Base-by-base conservation (phyloP, 1,284 basidiomycete genomes). In the Coriolopsis trogii region DNA sequence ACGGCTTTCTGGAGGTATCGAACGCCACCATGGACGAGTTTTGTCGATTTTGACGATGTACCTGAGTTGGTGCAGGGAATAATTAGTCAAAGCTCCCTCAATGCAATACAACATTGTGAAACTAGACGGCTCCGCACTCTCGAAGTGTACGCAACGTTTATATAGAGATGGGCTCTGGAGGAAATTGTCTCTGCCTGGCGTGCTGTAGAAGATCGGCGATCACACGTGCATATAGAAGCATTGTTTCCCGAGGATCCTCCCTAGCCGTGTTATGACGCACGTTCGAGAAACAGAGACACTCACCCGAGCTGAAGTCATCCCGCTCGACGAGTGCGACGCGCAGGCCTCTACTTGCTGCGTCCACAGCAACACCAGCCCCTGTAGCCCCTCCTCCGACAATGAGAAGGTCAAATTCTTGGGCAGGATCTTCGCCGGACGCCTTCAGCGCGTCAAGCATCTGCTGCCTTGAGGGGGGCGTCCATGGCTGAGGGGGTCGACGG, bases 11-110 rank as follows among this genome's bases (percentile, higher is more conserved):
- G 95, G 12, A 99, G 82, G 73, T 99, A 99, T 12, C 96, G 84
- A 1, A 99, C 96, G 51, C 96, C 96, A 24, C 96, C 96, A 73
- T 99, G 96, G 1, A 98, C 95, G 44, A 99, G 87, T 71, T 99
- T 98, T 9, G 96, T 98, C 8, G 91, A 94, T 70, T 99, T 99
- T 24, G 94, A 97, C 3, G 93, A 97, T 0, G 96, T 98, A 15
- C 94, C 91, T 91, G 41, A n/a, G n/a, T 8, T 15, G 3, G 7
- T 16, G 10, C 4, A 18, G n/a, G n/a, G n/a, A n/a, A 30, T 23
- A 21, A 25, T n/a, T n/a, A 16, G 25, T 53, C 6, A 42, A 30
- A n/a, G n/a, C n/a, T n/a, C n/a, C n/a, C n/a, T n/a, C n/a, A n/a
- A n/a, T n/a, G n/a, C n/a, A n/a, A n/a, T n/a, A n/a, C n/a, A n/a